Percentiles rank a stretch among this genome's conserved stretches.
phyloP scores from a whole-genome alignment of 345 rosid species.

The Sisymbrium altissimum region DNA sequence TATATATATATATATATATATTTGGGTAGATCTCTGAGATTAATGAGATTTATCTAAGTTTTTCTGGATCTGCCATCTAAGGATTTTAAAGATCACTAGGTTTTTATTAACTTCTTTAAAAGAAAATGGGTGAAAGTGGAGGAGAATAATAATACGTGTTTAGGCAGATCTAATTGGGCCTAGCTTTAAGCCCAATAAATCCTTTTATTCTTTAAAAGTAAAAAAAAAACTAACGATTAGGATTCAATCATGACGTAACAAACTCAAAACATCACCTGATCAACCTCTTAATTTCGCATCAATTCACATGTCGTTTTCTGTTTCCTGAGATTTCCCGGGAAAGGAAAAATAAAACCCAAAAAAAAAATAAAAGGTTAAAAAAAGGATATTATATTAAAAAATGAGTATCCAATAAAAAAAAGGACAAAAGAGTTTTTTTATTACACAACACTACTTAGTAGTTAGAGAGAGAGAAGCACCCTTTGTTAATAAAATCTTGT shows the following conservation, averaged over 20 bases:
- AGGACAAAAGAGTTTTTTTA: constrained; percentile 15
- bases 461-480: background rate
- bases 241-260: constrained; percentile 3
- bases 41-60: background rate
- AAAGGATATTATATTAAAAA: background rate
- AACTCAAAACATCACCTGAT: constrained; percentile 12
- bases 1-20: no score
- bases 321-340: constrained; percentile 42
- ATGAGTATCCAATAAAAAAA: background rate
- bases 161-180: constrained; percentile 13
- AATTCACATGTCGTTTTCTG: constrained; percentile 38
- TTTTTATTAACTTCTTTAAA: background rate
- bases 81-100: background rate
- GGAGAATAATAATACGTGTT: background rate
- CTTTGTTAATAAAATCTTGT: constrained; percentile 3
- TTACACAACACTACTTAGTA: background rate
- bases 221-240: constrained; percentile 7
- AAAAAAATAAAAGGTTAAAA: background rate
- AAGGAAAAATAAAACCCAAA: background rate
- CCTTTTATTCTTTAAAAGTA: background rate
- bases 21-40: constrained; percentile 16
- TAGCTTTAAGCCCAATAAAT: constrained; percentile 14
- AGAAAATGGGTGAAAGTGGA: constrained; percentile 5
- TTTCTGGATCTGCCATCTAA: constrained; percentile 10
- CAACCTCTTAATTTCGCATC: constrained; percentile 17